A percentile compares a stretch with the other conserved stretches of the same genome.
These are phyloP conservation scores for Narthecium ossifragum DNA, from an alignment of 106 monocot species.

Conservation along the genomic window DNA sequence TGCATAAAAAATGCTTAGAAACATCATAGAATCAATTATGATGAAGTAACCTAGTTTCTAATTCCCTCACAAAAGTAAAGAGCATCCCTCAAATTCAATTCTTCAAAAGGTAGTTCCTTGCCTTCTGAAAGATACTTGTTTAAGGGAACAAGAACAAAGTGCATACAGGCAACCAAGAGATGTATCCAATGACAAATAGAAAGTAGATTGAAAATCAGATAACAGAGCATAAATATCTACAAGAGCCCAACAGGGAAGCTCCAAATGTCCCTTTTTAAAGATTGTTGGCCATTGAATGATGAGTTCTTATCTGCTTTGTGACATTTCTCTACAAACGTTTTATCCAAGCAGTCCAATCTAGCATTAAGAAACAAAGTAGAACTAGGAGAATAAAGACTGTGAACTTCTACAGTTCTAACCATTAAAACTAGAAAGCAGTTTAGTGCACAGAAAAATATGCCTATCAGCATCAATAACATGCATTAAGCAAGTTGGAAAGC, in stretches of 20 bases:
- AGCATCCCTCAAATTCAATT: neutral
- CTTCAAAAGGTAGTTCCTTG: neutral
- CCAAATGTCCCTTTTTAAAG: too few species aligned
- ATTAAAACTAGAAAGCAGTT: neutral
- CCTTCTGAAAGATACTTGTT: neutral
- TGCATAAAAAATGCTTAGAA: conserved; percentile 27
- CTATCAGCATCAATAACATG: neutral
- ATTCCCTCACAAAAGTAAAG: neutral
- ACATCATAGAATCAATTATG: neutral
- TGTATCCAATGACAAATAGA: too few species aligned
- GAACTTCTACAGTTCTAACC: neutral
- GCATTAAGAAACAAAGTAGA: neutral
- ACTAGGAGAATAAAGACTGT: neutral
- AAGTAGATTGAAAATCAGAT: too few species aligned
- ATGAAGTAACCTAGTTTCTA: neutral
- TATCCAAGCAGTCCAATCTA: neutral
- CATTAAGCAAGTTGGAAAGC: too few species aligned
- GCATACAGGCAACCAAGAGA: too few species aligned
- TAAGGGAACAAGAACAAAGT: too few species aligned
- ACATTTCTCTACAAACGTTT: too few species aligned
- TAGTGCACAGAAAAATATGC: neutral
- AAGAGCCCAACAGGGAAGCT: too few species aligned
- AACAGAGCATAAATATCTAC: too few species aligned
- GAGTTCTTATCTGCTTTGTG: too few species aligned
- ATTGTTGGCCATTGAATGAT: too few species aligned